A percentile compares a stretch with the other conserved stretches of the same genome.
Conservation (phyloP, 2,329 filamentous ascomycete species). For the Cladorrhinum sp. region DNA sequence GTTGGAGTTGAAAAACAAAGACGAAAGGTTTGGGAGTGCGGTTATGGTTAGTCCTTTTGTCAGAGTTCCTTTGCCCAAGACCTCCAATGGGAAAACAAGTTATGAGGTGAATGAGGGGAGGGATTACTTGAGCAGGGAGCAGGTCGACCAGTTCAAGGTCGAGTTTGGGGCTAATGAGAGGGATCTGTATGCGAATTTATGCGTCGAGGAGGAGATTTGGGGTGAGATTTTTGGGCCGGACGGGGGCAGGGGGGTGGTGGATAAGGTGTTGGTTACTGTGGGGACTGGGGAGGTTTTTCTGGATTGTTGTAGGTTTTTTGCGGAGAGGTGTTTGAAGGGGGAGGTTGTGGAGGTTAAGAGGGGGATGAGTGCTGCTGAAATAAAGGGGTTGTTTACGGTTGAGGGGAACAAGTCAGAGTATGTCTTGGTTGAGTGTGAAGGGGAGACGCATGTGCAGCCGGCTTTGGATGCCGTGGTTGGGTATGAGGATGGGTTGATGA, state of each 20-base stretch:
- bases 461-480: constrained; percentile 17
- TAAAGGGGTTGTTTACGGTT: background rate
- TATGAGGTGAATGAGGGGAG: constrained; percentile 17
- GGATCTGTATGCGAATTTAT: constrained; percentile 22
- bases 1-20: background rate
- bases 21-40: constrained; percentile 16
- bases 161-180: constrained; percentile 9
- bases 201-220: constrained; percentile 13
- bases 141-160: constrained; percentile 9
- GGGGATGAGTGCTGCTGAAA: background rate
- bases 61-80: constrained; percentile 8
- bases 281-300: constrained; percentile 22
- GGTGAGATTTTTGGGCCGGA: constrained; percentile 6
- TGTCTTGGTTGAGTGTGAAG: constrained; percentile 20
- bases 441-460: constrained; percentile 21
- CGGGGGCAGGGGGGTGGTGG: constrained; percentile 1
- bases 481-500: constrained; percentile 17
- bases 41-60: constrained; percentile 26
- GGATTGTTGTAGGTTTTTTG: constrained; percentile 18
- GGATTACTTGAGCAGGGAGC: constrained; percentile 19
- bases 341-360: constrained; percentile 1
- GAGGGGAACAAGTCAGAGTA: background rate
- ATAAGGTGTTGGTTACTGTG: constrained; percentile 17
- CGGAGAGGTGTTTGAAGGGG: constrained; percentile 1
- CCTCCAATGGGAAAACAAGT: background rate